These are phyloP conservation scores for Cordyceps javanica DNA, from an alignment of 2,329 filamentous ascomycete species.

Conservation along the genomic window DNA sequence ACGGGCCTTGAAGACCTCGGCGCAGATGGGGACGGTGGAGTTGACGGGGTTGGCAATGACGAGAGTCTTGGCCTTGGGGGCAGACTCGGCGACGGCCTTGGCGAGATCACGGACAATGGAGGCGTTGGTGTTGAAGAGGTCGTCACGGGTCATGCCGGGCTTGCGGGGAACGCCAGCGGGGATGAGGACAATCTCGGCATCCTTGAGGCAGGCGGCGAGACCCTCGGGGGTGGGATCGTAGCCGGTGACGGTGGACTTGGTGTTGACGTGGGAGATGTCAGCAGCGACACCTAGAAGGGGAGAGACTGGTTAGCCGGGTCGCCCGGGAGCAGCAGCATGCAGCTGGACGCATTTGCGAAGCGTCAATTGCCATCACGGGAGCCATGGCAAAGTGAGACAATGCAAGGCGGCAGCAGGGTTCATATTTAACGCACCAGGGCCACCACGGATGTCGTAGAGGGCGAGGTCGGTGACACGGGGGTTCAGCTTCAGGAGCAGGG, in stretches of 20 bases:
- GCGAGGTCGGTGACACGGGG: constrained; percentile 87
- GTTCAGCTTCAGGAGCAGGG: constrained; percentile 98
- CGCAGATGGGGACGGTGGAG: constrained; percentile 96
- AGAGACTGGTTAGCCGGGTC: constrained; percentile 15
- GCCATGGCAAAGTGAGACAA: neutral
- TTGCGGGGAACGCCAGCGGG: constrained; percentile 98
- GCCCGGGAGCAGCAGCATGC: neutral
- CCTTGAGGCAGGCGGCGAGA: constrained; percentile 74
- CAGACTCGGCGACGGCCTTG: constrained; percentile 83
- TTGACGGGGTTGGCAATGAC: constrained; percentile 99
- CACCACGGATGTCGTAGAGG: constrained; percentile 95
- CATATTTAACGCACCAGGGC: constrained; percentile 63
- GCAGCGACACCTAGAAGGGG: constrained; percentile 76
- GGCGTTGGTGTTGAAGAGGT: constrained; percentile 99
- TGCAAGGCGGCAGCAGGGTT: constrained; percentile 11
- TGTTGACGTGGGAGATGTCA: constrained; percentile 98
- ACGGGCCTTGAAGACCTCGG: constrained; percentile 91
- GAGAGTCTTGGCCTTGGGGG: constrained; percentile 89
- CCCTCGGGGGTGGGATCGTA: constrained; percentile 73
- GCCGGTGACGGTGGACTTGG: constrained; percentile 89
- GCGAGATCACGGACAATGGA: constrained; percentile 98
- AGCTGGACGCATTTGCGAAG: neutral
- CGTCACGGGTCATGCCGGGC: constrained; percentile 99
- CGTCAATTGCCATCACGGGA: neutral
- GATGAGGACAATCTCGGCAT: constrained; percentile 90